These are phyloP conservation scores for Ceratobasidium sp. DNA, from an alignment of 1,284 basidiomycete genomes.

Conservation along the genomic window DNA sequence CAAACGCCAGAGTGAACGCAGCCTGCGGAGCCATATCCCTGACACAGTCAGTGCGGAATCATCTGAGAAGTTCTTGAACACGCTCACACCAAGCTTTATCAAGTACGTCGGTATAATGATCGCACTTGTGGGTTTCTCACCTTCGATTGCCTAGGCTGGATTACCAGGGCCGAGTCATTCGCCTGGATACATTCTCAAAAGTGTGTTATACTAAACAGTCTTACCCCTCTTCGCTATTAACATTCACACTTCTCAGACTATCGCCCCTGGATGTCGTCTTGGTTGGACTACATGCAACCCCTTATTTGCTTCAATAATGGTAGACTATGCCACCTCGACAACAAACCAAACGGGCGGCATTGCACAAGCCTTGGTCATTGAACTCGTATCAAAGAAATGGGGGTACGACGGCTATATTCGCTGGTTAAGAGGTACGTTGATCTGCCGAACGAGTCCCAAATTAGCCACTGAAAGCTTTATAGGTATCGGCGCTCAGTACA, in stretches of 20 bases:
- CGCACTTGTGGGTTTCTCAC: constrained; percentile 24
- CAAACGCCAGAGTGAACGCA: constrained; percentile 60
- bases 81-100: constrained; percentile 77
- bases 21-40: constrained; percentile 48
- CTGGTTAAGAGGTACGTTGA: constrained; percentile 76
- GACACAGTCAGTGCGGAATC: constrained; percentile 32
- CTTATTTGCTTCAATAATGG: constrained; percentile 70
- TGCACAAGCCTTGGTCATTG: constrained; percentile 69
- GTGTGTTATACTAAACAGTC: constrained; percentile 54
- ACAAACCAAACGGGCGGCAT: constrained; percentile 26
- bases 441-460: constrained; percentile 23
- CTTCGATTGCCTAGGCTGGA: constrained; percentile 66
- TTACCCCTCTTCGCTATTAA: background rate
- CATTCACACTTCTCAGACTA: constrained; percentile 62
- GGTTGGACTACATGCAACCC: constrained; percentile 85
- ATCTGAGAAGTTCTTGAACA: constrained; percentile 62
- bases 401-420: constrained; percentile 77
- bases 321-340: constrained; percentile 20
- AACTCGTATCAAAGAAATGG: constrained; percentile 74
- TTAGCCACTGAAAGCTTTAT: background rate
- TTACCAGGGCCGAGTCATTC: constrained; percentile 82
- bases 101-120: constrained; percentile 60
- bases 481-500: constrained; percentile 72
- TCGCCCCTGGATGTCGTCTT: constrained; percentile 81
- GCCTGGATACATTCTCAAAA: constrained; percentile 86